Evolutionary conservation across 179 eudicot genomes (phyloP).

Genomic region (Heliamphora pulchella): DNA sequence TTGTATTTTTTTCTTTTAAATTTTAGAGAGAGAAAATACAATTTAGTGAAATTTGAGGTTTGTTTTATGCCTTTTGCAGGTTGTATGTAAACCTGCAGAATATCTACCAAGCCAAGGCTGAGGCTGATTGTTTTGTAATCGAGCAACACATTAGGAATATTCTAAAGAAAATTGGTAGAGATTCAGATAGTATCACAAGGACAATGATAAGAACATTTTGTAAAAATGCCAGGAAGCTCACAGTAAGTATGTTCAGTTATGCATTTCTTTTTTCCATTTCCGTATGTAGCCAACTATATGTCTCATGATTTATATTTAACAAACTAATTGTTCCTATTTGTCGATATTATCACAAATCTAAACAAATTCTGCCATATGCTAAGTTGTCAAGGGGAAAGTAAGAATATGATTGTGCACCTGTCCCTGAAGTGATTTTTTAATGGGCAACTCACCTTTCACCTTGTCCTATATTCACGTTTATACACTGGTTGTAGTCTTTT

Average conservation of each 20-base stretch:
- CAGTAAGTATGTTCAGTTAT: slow-evolving; percentile 40
- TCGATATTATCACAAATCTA: not conserved
- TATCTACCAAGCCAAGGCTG: slow-evolving; percentile 93
- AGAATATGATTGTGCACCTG: not conserved
- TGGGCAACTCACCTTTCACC: not conserved
- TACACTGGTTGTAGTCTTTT: not conserved
- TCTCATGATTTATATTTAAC: not conserved
- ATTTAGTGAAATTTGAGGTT: slow-evolving; percentile 12
- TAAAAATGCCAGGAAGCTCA: slow-evolving; percentile 84
- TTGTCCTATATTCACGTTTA: not conserved
- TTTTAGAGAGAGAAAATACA: not conserved
- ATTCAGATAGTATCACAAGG: slow-evolving; percentile 68
- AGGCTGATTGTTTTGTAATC: slow-evolving; percentile 68
- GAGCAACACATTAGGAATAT: slow-evolving; percentile 57
- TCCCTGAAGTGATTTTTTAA: not conserved
- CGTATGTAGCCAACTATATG: not conserved
- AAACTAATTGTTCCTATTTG: not conserved
- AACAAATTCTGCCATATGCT: not conserved
- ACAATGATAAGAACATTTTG: slow-evolving; percentile 66
- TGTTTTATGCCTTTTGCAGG: slow-evolving; percentile 35
- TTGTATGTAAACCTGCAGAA: slow-evolving; percentile 82
- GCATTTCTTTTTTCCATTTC: not conserved
- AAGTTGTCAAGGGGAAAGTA: not conserved
- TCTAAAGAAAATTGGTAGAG: slow-evolving; percentile 71
- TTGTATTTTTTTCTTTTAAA: not conserved